Percentiles rank a stretch among this genome's conserved stretches.
These are phyloP conservation scores for Lactarius hatsudake DNA, from an alignment of 768 basidiomycete genomes.

Conservation along the genomic window DNA sequence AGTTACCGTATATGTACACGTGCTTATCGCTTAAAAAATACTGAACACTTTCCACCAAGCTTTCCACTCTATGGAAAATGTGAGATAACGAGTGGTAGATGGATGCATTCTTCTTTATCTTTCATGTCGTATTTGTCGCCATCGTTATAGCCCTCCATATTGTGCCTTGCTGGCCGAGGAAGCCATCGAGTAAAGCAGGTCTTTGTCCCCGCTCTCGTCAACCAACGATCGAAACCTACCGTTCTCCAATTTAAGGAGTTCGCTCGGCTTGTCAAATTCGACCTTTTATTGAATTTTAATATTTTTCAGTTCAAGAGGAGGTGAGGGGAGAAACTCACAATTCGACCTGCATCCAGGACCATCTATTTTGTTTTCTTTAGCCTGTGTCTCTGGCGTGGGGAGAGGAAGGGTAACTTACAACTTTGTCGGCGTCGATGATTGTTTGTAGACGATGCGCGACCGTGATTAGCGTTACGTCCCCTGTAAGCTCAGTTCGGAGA, in stretches of 20 bases:
- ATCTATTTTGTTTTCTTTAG: constrained; percentile 32
- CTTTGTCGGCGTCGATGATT: constrained; percentile 61
- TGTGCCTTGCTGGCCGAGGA: not conserved
- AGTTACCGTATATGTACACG: no score
- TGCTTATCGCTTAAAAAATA: no score
- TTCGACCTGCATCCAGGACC: constrained; percentile 42
- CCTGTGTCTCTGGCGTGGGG: not conserved
- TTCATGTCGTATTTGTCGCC: no score
- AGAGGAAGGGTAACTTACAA: constrained; percentile 35
- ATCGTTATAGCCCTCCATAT: not conserved
- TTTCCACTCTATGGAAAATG: no score
- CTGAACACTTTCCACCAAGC: no score
- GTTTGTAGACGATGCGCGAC: constrained; percentile 58
- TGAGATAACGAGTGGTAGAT: no score
- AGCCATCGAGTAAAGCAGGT: constrained; percentile 35
- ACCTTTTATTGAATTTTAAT: constrained; percentile 26
- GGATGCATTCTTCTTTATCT: no score
- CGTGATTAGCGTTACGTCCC: constrained; percentile 51
- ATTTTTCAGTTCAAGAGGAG: not conserved
- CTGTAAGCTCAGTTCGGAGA: constrained; percentile 44
- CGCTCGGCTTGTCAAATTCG: constrained; percentile 48
- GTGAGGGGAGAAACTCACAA: constrained; percentile 33
- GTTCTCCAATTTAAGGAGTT: constrained; percentile 39
- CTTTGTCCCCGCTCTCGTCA: constrained; percentile 41
- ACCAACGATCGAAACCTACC: constrained; percentile 38